A percentile compares a stretch with the other conserved stretches of the same genome.
Evolutionary conservation across 1,139 yeast genomes (phyloP).

Genomic region (Debaryomyces fabryi): DNA sequence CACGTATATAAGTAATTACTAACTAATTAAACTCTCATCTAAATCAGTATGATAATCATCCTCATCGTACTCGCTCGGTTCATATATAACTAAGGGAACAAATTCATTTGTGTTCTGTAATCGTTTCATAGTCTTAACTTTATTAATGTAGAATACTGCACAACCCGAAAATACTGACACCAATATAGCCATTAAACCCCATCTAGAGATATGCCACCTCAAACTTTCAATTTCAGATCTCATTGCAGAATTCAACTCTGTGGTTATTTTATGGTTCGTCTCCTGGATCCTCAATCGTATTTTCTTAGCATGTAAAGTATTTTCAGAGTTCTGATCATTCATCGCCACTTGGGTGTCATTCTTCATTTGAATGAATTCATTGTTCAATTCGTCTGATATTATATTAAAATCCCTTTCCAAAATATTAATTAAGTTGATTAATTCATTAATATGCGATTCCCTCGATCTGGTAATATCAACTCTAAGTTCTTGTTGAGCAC

Average conservation of each 20-base stretch:
- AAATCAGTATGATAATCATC: constrained; percentile 51
- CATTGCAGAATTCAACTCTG: constrained; percentile 79
- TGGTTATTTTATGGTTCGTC: constrained; percentile 81
- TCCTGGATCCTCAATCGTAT: constrained; percentile 78
- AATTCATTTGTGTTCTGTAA: constrained; percentile 37
- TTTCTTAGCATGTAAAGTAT: constrained; percentile 72
- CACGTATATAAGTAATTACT: constrained; percentile 2
- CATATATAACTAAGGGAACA: constrained; percentile 48
- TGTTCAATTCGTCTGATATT: constrained; percentile 77
- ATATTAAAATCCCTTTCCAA: constrained; percentile 72
- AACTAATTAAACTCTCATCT: constrained; percentile 24
- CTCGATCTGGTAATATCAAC: constrained; percentile 79
- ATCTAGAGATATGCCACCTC: constrained; percentile 91
- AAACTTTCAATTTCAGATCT: constrained; percentile 85
- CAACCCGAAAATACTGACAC: constrained; percentile 45
- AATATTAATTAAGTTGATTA: constrained; percentile 66
- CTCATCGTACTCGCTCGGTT: constrained; percentile 52
- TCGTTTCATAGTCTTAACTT: constrained; percentile 27
- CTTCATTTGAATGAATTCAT: constrained; percentile 62
- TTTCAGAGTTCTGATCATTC: constrained; percentile 85
- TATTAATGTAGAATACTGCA: constrained; percentile 44
- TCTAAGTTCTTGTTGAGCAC: constrained; percentile 85
- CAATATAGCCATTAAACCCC: constrained; percentile 72
- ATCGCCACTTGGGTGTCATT: constrained; percentile 84
- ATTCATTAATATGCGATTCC: constrained; percentile 69